Evolutionary conservation across 306 rosid genomes (phyloP).

Genomic region (Lathyrus oleraceus): DNA sequence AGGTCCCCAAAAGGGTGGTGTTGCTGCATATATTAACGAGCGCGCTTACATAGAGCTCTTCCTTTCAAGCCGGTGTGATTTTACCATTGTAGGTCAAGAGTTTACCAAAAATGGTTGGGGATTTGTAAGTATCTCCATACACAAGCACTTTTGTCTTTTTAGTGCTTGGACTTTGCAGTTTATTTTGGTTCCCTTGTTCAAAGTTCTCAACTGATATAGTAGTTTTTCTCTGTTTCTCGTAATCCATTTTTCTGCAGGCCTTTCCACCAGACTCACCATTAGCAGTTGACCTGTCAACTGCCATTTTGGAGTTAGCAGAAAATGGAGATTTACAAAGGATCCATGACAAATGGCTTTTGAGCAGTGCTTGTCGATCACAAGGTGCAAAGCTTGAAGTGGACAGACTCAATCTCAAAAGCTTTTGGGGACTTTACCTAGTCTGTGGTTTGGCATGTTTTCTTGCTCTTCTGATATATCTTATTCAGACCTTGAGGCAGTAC

Average conservation of each 20-base stretch:
- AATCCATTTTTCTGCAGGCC: slow-evolving; percentile 55
- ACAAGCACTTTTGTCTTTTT: not conserved
- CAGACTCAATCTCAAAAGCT: slow-evolving; percentile 73
- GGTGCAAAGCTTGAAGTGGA: slow-evolving; percentile 73
- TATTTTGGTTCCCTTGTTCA: not conserved
- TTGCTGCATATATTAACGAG: slow-evolving; percentile 82
- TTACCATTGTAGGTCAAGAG: slow-evolving; percentile 81
- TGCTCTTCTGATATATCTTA: slow-evolving; percentile 67
- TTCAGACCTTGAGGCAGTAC: slow-evolving; percentile 66
- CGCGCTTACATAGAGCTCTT: slow-evolving; percentile 87
- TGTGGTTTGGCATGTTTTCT: slow-evolving; percentile 75
- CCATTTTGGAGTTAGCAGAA: slow-evolving; percentile 76
- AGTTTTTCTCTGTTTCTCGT: slow-evolving; percentile 1
- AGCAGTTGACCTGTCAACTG: slow-evolving; percentile 86
- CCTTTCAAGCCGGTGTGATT: slow-evolving; percentile 80
- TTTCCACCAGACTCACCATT: slow-evolving; percentile 85
- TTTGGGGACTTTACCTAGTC: slow-evolving; percentile 74
- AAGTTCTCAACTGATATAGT: not conserved
- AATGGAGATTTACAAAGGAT: slow-evolving; percentile 89
- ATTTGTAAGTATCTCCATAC: slow-evolving; percentile 71
- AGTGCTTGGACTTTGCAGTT: not conserved
- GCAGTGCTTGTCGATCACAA: slow-evolving; percentile 71
- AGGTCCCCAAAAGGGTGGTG: slow-evolving; percentile 81
- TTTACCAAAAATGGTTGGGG: slow-evolving; percentile 98
- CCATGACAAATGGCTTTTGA: slow-evolving; percentile 92